phyloP scores from a whole-genome alignment of 495 filamentous ascomycete species.

The Schizothecium vesticola region DNA sequence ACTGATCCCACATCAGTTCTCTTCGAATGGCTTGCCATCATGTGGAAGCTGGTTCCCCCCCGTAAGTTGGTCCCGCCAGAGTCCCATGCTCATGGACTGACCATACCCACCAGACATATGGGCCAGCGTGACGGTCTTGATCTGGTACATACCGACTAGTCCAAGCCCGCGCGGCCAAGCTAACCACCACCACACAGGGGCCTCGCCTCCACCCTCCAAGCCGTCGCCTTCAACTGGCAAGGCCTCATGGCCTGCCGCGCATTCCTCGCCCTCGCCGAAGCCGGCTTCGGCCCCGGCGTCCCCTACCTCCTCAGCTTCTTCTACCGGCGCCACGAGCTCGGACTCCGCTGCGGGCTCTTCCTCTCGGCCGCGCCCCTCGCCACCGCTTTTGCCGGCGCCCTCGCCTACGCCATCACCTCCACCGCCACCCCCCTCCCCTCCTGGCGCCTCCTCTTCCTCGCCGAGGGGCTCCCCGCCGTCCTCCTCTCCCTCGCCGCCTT shows the following conservation, averaged over 20 bases:
- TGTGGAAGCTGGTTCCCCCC: conserved; percentile 66
- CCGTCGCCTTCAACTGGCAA: conserved; percentile 54
- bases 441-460: conserved; percentile 78
- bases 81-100: conserved; percentile 24
- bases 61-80: conserved; percentile 16
- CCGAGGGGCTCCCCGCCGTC: conserved; percentile 73
- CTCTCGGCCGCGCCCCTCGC: conserved; percentile 74
- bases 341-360: conserved; percentile 70
- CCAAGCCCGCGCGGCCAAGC: not conserved
- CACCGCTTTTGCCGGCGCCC: conserved; percentile 74
- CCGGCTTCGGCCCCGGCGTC: conserved; percentile 63
- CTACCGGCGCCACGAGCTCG: conserved; percentile 73
- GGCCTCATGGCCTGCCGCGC: conserved; percentile 64
- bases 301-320: conserved; percentile 79
- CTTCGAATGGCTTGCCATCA: conserved; percentile 64
- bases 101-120: conserved; percentile 32
- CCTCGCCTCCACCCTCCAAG: conserved; percentile 54
- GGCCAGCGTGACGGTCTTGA: conserved; percentile 26
- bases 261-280: conserved; percentile 62
- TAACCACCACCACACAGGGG: conserved; percentile 39
- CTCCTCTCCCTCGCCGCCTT: conserved; percentile 60
- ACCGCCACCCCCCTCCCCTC: conserved; percentile 55
- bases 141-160: conserved; percentile 7
- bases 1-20: conserved; percentile 36
- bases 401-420: conserved; percentile 79